Evolutionary conservation across 108 stramenopile species (phyloP), one percentile per base, ranked within the genome.

Genomic region (Epipyxis sp.): DNA sequence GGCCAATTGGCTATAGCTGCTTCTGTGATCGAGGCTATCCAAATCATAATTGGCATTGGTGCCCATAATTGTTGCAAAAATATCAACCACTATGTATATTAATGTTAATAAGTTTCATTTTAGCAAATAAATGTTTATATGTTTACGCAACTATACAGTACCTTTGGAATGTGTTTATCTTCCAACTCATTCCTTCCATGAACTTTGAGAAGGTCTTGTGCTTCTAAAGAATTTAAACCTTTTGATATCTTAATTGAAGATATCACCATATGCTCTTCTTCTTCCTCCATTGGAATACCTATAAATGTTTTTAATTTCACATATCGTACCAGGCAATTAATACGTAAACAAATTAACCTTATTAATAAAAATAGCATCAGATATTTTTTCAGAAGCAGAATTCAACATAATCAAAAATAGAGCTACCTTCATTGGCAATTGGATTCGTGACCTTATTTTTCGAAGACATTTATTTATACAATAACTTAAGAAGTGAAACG

Each of bases 31-130:
- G 88, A 59, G 69, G 83, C 85, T 67, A 89, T 89, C 16, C 86
- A 57, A 88, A 91, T 91, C 90, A 91, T 91, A 82, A 88, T 85
- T 78, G 90, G 90, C 90, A 91, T 91, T 76, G 90, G 90, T 0
- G 85, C 86, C 78, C 84, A 87, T 69, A 91, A 87, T 74, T 87
- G 84, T 40, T 84, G 62, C 10, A 84, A 69, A 68, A 89, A 91
- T 40, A 88, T 65, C 30, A 84, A 80, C 77, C 86, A 86, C 42
- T 50, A 20, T 13, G 20, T 6, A 50, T 13, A 20, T 13, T 13
- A 20, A 50, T 13, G 46, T 13, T 13, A 20, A 50, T 20, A 50
- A 50, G 46, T 50, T 6, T 50, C 46, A 50, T 6, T 6, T 50
- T 20, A 50, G 46, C 46, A 50, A 50, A 20, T 6, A 13, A 13